Percentiles rank a stretch among this genome's conserved stretches.
These are phyloP conservation scores for Penstemon barbatus DNA, from an alignment of 257 asterid species.

Conservation along the genomic window DNA sequence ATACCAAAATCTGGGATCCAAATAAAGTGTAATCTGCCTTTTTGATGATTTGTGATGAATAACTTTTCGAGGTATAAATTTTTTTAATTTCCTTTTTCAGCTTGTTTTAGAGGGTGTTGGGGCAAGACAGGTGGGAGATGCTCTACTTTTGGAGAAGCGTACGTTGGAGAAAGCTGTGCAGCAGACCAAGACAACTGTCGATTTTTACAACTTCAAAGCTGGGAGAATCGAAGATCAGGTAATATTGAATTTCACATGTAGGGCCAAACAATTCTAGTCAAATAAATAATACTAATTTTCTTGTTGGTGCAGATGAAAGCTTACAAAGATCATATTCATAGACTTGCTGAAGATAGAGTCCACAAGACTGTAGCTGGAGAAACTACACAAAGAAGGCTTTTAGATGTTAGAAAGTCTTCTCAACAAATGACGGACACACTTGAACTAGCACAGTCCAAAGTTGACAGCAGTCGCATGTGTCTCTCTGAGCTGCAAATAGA, in stretches of 20 bases:
- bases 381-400: conserved; percentile 55
- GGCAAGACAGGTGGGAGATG: conserved; percentile 66
- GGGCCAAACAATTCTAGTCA: conserved; percentile 13
- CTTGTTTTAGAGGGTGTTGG: conserved; percentile 85
- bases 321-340: conserved; percentile 68
- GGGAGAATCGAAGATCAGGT: conserved; percentile 93
- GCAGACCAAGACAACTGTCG: conserved; percentile 61
- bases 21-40: not conserved
- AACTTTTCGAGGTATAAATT: conserved; percentile 21
- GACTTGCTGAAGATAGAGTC: conserved; percentile 69
- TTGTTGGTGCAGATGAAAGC: conserved; percentile 70
- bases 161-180: conserved; percentile 60
- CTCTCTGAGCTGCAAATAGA: conserved; percentile 83
- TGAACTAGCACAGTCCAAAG: conserved; percentile 74
- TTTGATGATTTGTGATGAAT: not conserved
- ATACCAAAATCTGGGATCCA: not conserved
- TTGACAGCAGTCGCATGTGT: conserved; percentile 52
- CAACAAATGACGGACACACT: conserved; percentile 52
- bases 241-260: conserved; percentile 18
- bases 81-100: conserved; percentile 45
- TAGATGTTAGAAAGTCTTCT: conserved; percentile 60
- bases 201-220: conserved; percentile 58
- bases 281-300: conserved; percentile 29
- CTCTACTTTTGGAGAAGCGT: conserved; percentile 65
- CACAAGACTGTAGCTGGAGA: conserved; percentile 53